phyloP scores from a whole-genome alignment of 2,329 filamentous ascomycete genomes.

The Lecanicillium sp. region DNA sequence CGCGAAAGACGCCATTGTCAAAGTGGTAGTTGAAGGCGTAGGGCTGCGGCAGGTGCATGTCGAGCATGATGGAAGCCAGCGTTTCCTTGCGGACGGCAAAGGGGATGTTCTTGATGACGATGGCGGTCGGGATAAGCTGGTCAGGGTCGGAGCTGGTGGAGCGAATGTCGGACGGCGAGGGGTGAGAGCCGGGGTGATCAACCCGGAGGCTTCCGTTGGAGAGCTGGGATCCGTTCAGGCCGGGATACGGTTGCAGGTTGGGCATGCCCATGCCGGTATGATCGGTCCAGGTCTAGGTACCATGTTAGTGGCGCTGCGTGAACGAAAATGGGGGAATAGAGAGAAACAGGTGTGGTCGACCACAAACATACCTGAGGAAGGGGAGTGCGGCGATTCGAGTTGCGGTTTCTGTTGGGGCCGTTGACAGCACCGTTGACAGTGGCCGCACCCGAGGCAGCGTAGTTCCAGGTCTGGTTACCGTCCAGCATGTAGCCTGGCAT shows the following conservation, averaged over 20 bases:
- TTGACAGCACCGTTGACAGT: conserved; percentile 58
- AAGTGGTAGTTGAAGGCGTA: conserved; percentile 99
- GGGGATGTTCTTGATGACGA: conserved; percentile 99
- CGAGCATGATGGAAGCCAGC: conserved; percentile 86
- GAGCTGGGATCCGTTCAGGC: conserved; percentile 28
- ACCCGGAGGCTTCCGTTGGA: conserved; percentile 35
- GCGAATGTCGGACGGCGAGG: conserved; percentile 32
- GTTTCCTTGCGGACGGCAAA: conserved; percentile 98
- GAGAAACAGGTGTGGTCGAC: too few species aligned
- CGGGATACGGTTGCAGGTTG: conserved; percentile 26
- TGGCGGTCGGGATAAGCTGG: conserved; percentile 93
- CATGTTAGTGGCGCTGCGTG: conserved; percentile 11
- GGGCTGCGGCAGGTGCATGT: conserved; percentile 84
- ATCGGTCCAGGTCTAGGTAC: conserved; percentile 42
- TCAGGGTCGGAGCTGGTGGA: conserved; percentile 52
- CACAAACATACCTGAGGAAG: conserved; percentile 62
- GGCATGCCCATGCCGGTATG: conserved; percentile 36
- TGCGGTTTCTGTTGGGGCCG: conserved; percentile 50
- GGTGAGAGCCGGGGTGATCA: conserved; percentile 31
- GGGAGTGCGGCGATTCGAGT: conserved; percentile 48
- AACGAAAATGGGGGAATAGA: too few species aligned
- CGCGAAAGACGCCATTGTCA: conserved; percentile 93
- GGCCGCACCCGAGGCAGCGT: conserved; percentile 58
- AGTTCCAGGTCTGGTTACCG: conserved; percentile 76
- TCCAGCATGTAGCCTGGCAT: conserved; percentile 48